phyloP scores from a whole-genome alignment of 2,329 filamentous ascomycete species.

The Colletotrichum sojae region DNA sequence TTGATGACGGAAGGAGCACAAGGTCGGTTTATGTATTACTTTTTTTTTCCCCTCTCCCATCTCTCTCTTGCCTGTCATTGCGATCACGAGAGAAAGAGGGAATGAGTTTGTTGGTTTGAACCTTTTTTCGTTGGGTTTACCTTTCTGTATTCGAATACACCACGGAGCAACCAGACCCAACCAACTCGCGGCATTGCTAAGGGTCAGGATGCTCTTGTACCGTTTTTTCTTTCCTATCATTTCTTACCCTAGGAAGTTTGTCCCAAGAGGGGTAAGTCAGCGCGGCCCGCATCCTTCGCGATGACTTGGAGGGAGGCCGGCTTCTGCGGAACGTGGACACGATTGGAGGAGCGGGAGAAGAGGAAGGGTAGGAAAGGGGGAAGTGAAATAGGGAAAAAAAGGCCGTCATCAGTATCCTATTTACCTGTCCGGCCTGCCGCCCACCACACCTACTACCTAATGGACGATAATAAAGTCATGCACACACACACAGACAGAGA shows the following conservation, averaged over 20 bases:
- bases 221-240: neutral
- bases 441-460: no score
- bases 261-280: neutral
- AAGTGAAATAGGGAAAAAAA: neutral
- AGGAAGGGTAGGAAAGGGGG: neutral
- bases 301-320: neutral
- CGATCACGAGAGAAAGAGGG: conserved; percentile 33
- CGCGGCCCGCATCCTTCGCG: conserved; percentile 15
- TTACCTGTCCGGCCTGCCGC: no score
- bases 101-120: neutral
- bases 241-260: neutral
- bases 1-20: neutral
- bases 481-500: neutral
- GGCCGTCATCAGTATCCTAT: neutral
- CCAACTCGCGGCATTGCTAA: neutral
- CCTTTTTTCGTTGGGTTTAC: no score
- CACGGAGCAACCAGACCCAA: no score
- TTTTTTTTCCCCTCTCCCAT: neutral
- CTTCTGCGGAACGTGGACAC: conserved; percentile 16
- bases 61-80: conserved; percentile 4
- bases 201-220: neutral
- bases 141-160: neutral
- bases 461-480: neutral
- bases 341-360: neutral
- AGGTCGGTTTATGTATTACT: conserved; percentile 14